Percentiles rank a stretch among this genome's conserved stretches.
These are phyloP conservation scores for Beta macrorhiza DNA, from an alignment of 179 eudicot species.

Conservation along the genomic window DNA sequence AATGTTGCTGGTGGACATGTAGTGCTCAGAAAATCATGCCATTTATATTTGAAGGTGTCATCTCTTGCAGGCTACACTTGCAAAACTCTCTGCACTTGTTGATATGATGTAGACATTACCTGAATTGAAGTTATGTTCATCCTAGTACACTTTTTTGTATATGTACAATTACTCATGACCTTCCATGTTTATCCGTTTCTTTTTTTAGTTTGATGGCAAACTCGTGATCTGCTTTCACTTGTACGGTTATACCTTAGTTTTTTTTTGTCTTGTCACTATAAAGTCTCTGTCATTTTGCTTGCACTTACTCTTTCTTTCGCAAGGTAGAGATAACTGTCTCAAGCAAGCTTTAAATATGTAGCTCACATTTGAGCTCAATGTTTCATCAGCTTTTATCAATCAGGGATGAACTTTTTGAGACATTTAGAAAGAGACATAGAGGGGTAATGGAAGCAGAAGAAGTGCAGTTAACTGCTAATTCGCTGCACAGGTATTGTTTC, in stretches of 20 bases:
- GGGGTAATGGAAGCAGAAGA: constrained; percentile 94
- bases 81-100: neutral
- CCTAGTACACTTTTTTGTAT: neutral
- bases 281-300: neutral
- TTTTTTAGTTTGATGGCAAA: constrained; percentile 4
- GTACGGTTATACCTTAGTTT: neutral
- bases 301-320: neutral
- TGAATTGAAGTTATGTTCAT: neutral
- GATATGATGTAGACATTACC: neutral
- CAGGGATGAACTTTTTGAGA: constrained; percentile 93
- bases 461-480: constrained; percentile 88
- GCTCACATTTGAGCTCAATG: constrained; percentile 14
- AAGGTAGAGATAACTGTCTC: neutral
- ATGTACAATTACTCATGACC: neutral
- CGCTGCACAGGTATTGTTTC: constrained; percentile 69
- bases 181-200: neutral
- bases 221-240: neutral
- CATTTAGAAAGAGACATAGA: constrained; percentile 89
- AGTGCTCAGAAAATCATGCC: neutral
- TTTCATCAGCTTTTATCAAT: constrained; percentile 66
- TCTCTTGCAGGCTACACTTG: neutral
- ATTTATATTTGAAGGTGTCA: neutral
- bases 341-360: constrained; percentile 1
- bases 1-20: neutral
- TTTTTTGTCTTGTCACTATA: neutral